A percentile compares a stretch with the other conserved stretches of the same genome.
Evolutionary conservation across 1,139 yeast genomes (phyloP).

Genomic region (Zhuliangozyma blackwelliae): DNA sequence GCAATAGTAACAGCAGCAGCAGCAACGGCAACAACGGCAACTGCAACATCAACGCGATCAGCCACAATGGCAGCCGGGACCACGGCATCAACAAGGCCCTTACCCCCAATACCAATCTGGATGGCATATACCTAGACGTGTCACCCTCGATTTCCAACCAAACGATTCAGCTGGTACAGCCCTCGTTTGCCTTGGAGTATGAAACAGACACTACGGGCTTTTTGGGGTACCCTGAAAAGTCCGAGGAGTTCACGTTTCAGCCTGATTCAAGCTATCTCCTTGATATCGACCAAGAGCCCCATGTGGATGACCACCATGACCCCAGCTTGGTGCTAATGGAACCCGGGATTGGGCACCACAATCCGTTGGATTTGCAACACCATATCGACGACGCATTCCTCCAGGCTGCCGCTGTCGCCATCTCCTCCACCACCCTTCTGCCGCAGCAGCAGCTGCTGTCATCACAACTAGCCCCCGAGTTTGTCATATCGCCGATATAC

Average conservation of each 20-base stretch:
- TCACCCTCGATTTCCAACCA: slow-evolving; percentile 12
- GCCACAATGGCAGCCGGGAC: not conserved
- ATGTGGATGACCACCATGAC: too few species aligned
- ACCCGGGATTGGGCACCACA: not conserved
- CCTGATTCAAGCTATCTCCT: slow-evolving; percentile 2
- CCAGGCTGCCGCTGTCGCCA: slow-evolving; percentile 1
- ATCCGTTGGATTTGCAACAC: not conserved
- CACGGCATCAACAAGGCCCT: not conserved
- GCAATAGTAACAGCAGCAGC: not conserved
- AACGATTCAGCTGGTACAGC: slow-evolving; percentile 10
- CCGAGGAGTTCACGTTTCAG: slow-evolving; percentile 1
- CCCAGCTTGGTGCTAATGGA: too few species aligned
- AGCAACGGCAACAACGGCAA: not conserved
- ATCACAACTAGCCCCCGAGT: slow-evolving; percentile 4
- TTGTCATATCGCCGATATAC: slow-evolving; percentile 10
- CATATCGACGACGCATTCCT: too few species aligned
- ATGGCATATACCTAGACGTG: slow-evolving; percentile 3
- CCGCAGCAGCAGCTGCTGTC: slow-evolving; percentile 2
- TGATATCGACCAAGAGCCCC: not conserved
- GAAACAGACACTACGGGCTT: slow-evolving; percentile 12
- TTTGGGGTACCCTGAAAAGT: slow-evolving; percentile 8
- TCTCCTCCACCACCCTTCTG: slow-evolving; percentile 4
- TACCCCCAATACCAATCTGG: too few species aligned
- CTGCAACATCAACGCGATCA: not conserved
- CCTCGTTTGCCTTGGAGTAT: slow-evolving; percentile 11